Percentiles rank a stretch among this genome's conserved stretches.
These are phyloP conservation scores for Boletus subparvulus DNA, from an alignment of 768 basidiomycete genomes.

Conservation along the genomic window DNA sequence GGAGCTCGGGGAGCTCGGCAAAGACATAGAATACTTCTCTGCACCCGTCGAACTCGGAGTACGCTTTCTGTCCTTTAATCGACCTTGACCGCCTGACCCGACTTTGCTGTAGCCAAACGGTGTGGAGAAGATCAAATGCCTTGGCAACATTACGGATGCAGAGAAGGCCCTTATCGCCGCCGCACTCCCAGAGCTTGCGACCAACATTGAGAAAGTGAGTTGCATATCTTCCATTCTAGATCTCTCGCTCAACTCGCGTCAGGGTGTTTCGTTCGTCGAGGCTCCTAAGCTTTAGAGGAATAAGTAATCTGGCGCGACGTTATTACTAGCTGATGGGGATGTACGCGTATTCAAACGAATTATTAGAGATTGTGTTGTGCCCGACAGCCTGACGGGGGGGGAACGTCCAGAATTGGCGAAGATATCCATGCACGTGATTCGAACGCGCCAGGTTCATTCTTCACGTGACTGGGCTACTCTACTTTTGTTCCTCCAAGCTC, in stretches of 20 bases:
- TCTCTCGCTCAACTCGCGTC: background rate
- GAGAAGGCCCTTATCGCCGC: constrained; percentile 79
- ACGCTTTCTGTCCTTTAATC: constrained; percentile 16
- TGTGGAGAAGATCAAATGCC: constrained; percentile 75
- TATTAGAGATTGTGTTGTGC: background rate
- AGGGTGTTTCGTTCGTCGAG: constrained; percentile 30
- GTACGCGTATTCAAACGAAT: constrained; percentile 9
- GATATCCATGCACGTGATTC: constrained; percentile 22
- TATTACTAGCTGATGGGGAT: background rate
- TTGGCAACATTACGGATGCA: constrained; percentile 69
- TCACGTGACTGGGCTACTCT: constrained; percentile 25
- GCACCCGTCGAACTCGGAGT: constrained; percentile 88
- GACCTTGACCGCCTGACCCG: background rate
- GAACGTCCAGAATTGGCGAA: too few relatives aligned
- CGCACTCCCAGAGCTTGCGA: constrained; percentile 74
- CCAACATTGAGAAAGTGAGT: constrained; percentile 70
- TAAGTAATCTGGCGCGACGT: background rate
- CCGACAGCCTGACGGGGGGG: too few relatives aligned
- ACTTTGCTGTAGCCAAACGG: constrained; percentile 61
- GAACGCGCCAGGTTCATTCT: constrained; percentile 28
- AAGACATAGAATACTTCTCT: constrained; percentile 84
- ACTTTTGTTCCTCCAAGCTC: background rate
- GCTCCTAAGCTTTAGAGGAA: constrained; percentile 28
- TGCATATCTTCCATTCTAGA: background rate
- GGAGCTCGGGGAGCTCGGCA: constrained; percentile 82